These are phyloP conservation scores for Euryodendron excelsum DNA, from an alignment of 148 eudicot genomes.

Conservation along the genomic window DNA sequence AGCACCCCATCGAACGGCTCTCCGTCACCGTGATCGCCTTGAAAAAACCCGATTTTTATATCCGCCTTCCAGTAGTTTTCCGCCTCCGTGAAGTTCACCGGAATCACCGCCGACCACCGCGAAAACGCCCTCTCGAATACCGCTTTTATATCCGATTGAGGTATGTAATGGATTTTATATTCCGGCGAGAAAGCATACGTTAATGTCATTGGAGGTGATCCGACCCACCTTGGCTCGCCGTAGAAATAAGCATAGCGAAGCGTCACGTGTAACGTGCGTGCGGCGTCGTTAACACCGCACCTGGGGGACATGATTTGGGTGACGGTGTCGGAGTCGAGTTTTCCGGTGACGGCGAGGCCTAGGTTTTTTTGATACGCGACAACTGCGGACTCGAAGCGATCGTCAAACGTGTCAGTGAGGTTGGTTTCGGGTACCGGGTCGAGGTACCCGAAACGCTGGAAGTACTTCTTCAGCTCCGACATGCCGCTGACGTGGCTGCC, in stretches of 20 bases:
- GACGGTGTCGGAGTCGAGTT: slow-evolving; percentile 49
- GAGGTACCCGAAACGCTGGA: slow-evolving; percentile 68
- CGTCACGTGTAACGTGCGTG: slow-evolving; percentile 25
- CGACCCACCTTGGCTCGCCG: slow-evolving; percentile 66
- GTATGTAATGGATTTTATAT: not conserved
- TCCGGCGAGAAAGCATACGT: slow-evolving; percentile 50
- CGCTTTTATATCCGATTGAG: slow-evolving; percentile 27
- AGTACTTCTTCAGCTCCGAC: slow-evolving; percentile 58
- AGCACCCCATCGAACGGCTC: slow-evolving; percentile 59
- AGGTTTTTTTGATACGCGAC: slow-evolving; percentile 48
- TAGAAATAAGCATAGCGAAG: slow-evolving; percentile 42
- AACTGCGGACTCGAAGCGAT: slow-evolving; percentile 46
- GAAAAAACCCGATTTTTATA: slow-evolving; percentile 44
- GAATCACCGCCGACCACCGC: slow-evolving; percentile 55
- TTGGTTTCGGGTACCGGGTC: slow-evolving; percentile 12
- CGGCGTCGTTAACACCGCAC: slow-evolving; percentile 34
- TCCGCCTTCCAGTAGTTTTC: slow-evolving; percentile 33
- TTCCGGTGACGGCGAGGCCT: slow-evolving; percentile 50
- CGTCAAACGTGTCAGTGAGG: slow-evolving; percentile 46
- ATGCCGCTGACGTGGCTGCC: slow-evolving; percentile 54
- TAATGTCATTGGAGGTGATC: slow-evolving; percentile 27
- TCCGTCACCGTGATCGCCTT: slow-evolving; percentile 67
- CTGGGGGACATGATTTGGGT: slow-evolving; percentile 47
- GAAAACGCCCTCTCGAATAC: slow-evolving; percentile 48
- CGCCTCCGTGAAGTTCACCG: slow-evolving; percentile 41